phyloP scores from a whole-genome alignment of 495 filamentous ascomycete species.

The Cenococcum geophilum region DNA sequence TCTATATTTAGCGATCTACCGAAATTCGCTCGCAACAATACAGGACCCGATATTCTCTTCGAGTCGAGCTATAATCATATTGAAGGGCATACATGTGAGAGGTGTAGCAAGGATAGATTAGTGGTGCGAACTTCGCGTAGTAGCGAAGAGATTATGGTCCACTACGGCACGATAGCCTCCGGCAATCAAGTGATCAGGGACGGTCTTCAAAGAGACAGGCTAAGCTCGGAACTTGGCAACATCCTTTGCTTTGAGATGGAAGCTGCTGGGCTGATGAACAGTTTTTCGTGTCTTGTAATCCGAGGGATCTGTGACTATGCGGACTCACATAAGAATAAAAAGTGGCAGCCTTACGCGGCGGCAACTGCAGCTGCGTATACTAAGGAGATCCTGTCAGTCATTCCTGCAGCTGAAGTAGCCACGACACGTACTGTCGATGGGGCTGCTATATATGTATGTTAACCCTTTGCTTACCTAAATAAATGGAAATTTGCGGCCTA shows the following conservation, averaged over 20 bases:
- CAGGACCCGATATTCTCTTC: conserved; percentile 1
- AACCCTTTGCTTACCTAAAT: no score
- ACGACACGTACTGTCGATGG: no score
- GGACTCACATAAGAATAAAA: no score
- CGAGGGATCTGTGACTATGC: no score
- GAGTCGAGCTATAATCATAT: not conserved
- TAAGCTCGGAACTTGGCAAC: not conserved
- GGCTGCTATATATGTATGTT: no score
- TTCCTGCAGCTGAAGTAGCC: no score
- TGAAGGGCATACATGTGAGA: not conserved
- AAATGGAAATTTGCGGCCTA: no score
- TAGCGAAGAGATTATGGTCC: not conserved
- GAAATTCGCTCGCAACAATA: not conserved
- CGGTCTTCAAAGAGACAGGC: not conserved
- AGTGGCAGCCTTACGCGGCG: no score
- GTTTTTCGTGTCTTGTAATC: no score
- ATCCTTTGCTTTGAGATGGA: not conserved
- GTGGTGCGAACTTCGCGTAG: not conserved
- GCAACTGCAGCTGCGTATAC: no score
- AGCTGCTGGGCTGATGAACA: no score
- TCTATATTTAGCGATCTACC: not conserved
- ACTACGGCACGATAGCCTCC: conserved; percentile 11
- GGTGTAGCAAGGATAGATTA: not conserved
- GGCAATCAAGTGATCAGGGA: conserved; percentile 3
- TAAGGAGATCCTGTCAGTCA: no score